Evolutionary conservation across 805 yeast genomes (phyloP).

Genomic region (Metschnikowia kofuensis): DNA sequence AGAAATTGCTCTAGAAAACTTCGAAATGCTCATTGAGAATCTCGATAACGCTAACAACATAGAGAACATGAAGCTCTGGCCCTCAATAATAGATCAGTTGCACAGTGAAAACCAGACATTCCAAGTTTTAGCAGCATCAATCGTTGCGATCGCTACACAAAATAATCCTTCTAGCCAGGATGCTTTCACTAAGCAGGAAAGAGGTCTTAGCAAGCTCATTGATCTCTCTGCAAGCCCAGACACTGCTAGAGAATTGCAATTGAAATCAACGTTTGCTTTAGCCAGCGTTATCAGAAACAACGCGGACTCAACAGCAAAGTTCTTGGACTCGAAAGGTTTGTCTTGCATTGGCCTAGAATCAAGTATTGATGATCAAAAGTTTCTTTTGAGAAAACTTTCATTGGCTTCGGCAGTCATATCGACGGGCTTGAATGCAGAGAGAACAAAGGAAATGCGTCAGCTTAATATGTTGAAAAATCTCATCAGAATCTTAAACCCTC

Average conservation of each 20-base stretch:
- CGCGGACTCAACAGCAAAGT: conserved; percentile 49
- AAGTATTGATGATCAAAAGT: conserved; percentile 29
- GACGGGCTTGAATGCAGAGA: conserved; percentile 44
- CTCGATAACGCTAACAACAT: conserved; percentile 93
- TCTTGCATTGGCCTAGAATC: conserved; percentile 36
- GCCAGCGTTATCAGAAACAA: conserved; percentile 73
- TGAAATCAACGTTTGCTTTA: conserved; percentile 76
- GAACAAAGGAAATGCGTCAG: conserved; percentile 36
- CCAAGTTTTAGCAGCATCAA: conserved; percentile 61
- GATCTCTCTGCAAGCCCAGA: conserved; percentile 32
- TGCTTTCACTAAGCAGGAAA: conserved; percentile 52
- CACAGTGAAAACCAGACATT: conserved; percentile 38
- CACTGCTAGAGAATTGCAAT: conserved; percentile 31
- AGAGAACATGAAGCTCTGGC: conserved; percentile 82
- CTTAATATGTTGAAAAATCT: conserved; percentile 34
- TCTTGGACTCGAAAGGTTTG: conserved; percentile 65
- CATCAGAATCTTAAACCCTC: conserved; percentile 27
- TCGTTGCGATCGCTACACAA: conserved; percentile 89
- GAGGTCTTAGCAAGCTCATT: conserved; percentile 48
- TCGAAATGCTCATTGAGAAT: conserved; percentile 91
- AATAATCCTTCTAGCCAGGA: conserved; percentile 78
- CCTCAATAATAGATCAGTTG: conserved; percentile 55
- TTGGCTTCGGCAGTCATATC: conserved; percentile 59
- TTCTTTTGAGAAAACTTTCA: conserved; percentile 54
- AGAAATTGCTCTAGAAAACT: conserved; percentile 78